phyloP scores from a whole-genome alignment of 306 rosid species.

The Astragalus glycyphyllos region DNA sequence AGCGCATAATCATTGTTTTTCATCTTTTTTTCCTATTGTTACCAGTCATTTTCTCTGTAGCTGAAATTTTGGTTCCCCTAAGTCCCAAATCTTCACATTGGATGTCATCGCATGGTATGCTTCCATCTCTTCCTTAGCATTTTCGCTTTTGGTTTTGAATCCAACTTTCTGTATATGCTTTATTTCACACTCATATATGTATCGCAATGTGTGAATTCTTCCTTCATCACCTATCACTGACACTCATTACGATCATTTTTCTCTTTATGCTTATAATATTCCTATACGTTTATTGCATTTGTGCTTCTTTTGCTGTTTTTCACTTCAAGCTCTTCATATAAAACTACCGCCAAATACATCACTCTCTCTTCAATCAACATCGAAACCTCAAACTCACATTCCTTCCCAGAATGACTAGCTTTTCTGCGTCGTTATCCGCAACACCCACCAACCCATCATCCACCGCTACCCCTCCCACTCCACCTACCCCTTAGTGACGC shows the following conservation, averaged over 20 bases:
- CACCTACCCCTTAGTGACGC: too few relatives aligned
- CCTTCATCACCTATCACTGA: constrained; percentile 55
- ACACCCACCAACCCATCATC: background rate
- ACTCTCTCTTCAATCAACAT: background rate
- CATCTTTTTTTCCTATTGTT: background rate
- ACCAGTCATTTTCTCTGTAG: background rate
- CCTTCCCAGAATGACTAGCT: constrained; percentile 40
- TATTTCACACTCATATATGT: constrained; percentile 37
- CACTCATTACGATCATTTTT: constrained; percentile 36
- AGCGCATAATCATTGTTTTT: background rate
- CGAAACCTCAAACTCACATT: background rate
- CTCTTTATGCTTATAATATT: background rate
- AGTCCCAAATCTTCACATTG: background rate
- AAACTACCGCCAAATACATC: background rate
- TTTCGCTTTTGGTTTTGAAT: constrained; percentile 3
- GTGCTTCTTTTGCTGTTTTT: constrained; percentile 36
- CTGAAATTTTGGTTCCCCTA: background rate
- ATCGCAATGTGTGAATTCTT: constrained; percentile 16
- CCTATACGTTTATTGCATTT: constrained; percentile 1
- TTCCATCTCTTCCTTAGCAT: too few relatives aligned
- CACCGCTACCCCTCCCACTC: background rate
- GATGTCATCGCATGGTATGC: too few relatives aligned
- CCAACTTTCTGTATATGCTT: background rate
- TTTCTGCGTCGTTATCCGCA: background rate
- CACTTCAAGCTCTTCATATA: constrained; percentile 16